Conservation (phyloP, 2,329 filamentous ascomycete genomes). For the Trichoderma aggressivum region DNA sequence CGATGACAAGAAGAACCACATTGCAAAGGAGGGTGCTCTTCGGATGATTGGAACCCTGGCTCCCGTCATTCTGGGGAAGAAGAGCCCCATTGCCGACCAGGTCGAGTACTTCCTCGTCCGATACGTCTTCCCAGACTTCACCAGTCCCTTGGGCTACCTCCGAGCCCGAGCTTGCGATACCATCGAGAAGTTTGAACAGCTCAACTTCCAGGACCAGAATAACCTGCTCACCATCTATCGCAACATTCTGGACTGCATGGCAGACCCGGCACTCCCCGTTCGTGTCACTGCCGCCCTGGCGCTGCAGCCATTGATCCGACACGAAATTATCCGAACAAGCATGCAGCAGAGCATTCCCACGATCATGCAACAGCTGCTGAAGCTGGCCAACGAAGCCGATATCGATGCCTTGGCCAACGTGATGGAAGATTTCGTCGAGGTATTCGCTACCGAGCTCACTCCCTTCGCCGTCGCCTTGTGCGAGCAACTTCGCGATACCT, state of each 20-base stretch:
- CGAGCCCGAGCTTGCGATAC: conserved; percentile 95
- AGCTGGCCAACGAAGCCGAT: conserved; percentile 95
- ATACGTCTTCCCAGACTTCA: conserved; percentile 97
- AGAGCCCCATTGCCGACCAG: conserved; percentile 95
- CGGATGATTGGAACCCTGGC: conserved; percentile 96
- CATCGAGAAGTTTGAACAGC: conserved; percentile 94
- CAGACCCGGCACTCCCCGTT: conserved; percentile 87
- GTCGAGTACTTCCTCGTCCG: conserved; percentile 98
- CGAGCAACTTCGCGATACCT: conserved; percentile 93
- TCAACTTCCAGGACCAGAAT: conserved; percentile 94
- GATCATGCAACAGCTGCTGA: conserved; percentile 98
- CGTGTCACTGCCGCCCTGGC: conserved; percentile 91
- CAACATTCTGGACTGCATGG: conserved; percentile 96
- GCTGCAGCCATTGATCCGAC: conserved; percentile 89
- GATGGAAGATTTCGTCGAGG: conserved; percentile 99
- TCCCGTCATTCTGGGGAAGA: conserved; percentile 92
- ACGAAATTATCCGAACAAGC: conserved; percentile 87
- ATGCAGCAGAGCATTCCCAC: conserved; percentile 98
- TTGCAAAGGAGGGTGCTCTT: conserved; percentile 93
- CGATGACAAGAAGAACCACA: conserved; percentile 85
- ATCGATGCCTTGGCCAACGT: conserved; percentile 96
- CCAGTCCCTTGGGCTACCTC: conserved; percentile 85
- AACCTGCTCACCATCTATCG: conserved; percentile 96
- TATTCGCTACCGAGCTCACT: conserved; percentile 94
- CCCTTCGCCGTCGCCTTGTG: conserved; percentile 95